Evolutionary conservation across 352 stramenopile genomes (phyloP).

Genomic region (Nothophytophthora sp.): DNA sequence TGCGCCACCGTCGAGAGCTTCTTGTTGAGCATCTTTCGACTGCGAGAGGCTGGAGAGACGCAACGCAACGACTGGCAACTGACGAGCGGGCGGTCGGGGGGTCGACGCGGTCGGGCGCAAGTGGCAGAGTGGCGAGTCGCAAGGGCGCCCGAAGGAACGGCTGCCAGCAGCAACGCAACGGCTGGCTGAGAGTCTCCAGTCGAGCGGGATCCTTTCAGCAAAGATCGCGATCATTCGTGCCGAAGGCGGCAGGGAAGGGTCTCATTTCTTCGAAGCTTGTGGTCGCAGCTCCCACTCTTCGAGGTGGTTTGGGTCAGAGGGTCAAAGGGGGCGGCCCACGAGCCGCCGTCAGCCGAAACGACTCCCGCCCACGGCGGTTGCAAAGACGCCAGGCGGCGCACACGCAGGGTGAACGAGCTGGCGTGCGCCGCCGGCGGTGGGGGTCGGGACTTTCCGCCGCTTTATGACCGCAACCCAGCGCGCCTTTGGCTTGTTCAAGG

Average conservation of each 20-base stretch:
- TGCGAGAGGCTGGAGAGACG: conserved; percentile 2
- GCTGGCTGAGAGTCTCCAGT: neutral
- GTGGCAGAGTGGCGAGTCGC: conserved; percentile 16
- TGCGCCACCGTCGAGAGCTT: conserved; percentile 28
- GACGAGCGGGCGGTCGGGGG: neutral
- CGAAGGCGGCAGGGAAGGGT: neutral
- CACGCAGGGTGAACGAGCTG: too few relatives aligned
- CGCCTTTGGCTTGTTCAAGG: too few relatives aligned
- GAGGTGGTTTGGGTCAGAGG: too few relatives aligned
- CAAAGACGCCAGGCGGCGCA: too few relatives aligned
- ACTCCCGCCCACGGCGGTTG: neutral
- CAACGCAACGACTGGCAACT: too few relatives aligned
- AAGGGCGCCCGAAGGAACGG: neutral
- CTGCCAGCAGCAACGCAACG: neutral
- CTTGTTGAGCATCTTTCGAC: conserved; percentile 26
- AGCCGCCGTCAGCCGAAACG: too few relatives aligned
- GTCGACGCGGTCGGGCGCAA: conserved; percentile 8
- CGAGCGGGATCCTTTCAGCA: too few relatives aligned
- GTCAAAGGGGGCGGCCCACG: too few relatives aligned
- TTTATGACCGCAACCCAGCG: too few relatives aligned
- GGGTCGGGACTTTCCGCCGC: neutral
- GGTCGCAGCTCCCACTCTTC: too few relatives aligned
- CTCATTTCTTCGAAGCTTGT: too few relatives aligned
- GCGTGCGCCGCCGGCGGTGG: too few relatives aligned
- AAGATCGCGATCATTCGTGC: neutral